These are phyloP conservation scores for Sanghuangporus baumii DNA, from an alignment of 1,284 basidiomycete genomes.

Conservation along the genomic window DNA sequence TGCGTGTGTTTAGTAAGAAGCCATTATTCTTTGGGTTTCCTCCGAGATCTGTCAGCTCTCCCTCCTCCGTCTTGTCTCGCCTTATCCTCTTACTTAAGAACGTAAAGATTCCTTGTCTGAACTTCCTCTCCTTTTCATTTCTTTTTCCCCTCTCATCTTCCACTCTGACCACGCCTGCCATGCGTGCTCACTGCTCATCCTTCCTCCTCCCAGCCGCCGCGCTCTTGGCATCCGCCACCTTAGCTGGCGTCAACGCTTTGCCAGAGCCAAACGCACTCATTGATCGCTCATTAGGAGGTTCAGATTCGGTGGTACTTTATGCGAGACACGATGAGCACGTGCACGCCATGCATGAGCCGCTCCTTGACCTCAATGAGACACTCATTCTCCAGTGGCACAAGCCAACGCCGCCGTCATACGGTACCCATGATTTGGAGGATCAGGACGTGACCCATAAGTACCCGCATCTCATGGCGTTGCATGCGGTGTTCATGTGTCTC, in stretches of 20 bases:
- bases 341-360: conserved; percentile 36
- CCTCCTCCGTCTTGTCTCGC: not conserved
- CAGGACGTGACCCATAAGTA: conserved; percentile 39
- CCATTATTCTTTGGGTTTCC: not conserved
- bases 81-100: not conserved
- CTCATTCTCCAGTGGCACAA: conserved; percentile 56
- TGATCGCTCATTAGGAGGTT: not conserved
- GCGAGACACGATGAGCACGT: conserved; percentile 14
- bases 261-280: not conserved
- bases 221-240: not conserved
- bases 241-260: not conserved
- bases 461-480: conserved; percentile 60
- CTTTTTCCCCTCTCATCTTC: not conserved
- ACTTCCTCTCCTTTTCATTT: not conserved
- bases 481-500: conserved; percentile 60
- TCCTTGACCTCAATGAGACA: conserved; percentile 66
- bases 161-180: not conserved
- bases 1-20: not conserved
- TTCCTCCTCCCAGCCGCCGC: not conserved
- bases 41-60: not conserved
- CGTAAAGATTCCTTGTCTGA: not conserved
- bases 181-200: conserved; percentile 6
- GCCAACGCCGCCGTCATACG: conserved; percentile 74
- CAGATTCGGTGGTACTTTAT: not conserved
- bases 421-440: conserved; percentile 65